Evolutionary conservation across 2,329 filamentous ascomycete genomes (phyloP).

Genomic region (Atkinsonella texensis): DNA sequence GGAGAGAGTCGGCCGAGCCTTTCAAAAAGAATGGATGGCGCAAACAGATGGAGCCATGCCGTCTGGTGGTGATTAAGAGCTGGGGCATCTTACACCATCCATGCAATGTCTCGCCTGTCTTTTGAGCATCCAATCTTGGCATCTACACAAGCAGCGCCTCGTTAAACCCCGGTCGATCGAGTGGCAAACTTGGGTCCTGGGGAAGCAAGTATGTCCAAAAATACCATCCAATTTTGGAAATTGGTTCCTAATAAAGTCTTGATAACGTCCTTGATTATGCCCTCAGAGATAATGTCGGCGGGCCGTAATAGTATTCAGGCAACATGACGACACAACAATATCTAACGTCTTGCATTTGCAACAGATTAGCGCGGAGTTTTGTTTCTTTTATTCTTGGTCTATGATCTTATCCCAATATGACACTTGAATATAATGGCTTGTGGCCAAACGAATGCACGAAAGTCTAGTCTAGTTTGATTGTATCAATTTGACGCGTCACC

Average conservation of each 20-base stretch:
- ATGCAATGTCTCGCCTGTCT: not conserved
- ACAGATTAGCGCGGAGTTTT: conserved; percentile 5
- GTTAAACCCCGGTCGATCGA: not conserved
- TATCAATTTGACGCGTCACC: not conserved
- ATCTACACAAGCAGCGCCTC: not conserved
- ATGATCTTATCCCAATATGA: not conserved
- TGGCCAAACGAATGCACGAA: not conserved
- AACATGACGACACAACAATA: not conserved
- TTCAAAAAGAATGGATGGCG: conserved; percentile 40
- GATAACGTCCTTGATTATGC: too few relatives aligned
- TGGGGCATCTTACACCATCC: not conserved
- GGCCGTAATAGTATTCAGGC: too few relatives aligned
- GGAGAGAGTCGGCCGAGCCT: conserved; percentile 40
- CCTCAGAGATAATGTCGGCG: too few relatives aligned
- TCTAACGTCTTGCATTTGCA: not conserved
- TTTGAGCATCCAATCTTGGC: not conserved
- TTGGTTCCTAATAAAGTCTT: not conserved
- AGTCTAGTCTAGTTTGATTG: not conserved
- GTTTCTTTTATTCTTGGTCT: not conserved
- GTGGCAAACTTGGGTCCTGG: not conserved
- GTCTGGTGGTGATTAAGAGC: conserved; percentile 15
- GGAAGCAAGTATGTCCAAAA: not conserved
- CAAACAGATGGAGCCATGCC: conserved; percentile 16
- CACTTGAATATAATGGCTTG: not conserved
- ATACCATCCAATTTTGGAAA: not conserved